phyloP scores from a whole-genome alignment of 2,329 filamentous ascomycete species.

The Colletotrichum higginsianum region DNA sequence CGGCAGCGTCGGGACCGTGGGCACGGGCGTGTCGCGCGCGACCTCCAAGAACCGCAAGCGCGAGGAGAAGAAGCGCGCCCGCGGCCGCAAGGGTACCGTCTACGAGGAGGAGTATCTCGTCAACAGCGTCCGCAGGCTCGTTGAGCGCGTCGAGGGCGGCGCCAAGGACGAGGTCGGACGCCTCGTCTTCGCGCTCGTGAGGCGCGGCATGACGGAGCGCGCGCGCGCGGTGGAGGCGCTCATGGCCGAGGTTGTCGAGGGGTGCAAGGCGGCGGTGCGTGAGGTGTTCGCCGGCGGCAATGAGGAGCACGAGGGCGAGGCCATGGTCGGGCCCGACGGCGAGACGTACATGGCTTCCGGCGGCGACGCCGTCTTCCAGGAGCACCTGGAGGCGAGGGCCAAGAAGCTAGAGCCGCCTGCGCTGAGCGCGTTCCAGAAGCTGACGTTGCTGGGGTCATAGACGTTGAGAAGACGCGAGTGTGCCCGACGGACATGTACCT shows the following conservation, averaged over 20 bases:
- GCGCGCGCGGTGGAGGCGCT: constrained; percentile 83
- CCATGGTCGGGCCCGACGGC: constrained; percentile 42
- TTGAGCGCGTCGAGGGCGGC: constrained; percentile 83
- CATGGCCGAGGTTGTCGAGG: constrained; percentile 80
- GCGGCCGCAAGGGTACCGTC: constrained; percentile 95
- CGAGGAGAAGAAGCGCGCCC: constrained; percentile 94
- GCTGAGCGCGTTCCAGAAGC: constrained; percentile 63
- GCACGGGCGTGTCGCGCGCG: constrained; percentile 81
- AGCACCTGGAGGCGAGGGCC: constrained; percentile 63
- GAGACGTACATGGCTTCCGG: constrained; percentile 58
- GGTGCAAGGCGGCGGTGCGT: constrained; percentile 75
- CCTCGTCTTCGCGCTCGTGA: constrained; percentile 82
- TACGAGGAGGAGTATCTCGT: constrained; percentile 99
- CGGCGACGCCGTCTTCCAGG: constrained; percentile 66
- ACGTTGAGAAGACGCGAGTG: background rate
- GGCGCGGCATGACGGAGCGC: constrained; percentile 89
- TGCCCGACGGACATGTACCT: too few species aligned
- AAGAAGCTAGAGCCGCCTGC: constrained; percentile 64
- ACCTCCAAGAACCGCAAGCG: constrained; percentile 90
- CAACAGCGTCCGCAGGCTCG: constrained; percentile 85
- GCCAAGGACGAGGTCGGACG: constrained; percentile 80
- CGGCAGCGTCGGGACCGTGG: constrained; percentile 75
- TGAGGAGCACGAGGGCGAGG: constrained; percentile 44
- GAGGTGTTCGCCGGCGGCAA: constrained; percentile 74
- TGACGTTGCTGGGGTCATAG: constrained; percentile 65